A percentile compares a stretch with the other conserved stretches of the same genome.
These are phyloP conservation scores for Candida sanyiensis DNA, from an alignment of 805 yeast species.

Conservation along the genomic window DNA sequence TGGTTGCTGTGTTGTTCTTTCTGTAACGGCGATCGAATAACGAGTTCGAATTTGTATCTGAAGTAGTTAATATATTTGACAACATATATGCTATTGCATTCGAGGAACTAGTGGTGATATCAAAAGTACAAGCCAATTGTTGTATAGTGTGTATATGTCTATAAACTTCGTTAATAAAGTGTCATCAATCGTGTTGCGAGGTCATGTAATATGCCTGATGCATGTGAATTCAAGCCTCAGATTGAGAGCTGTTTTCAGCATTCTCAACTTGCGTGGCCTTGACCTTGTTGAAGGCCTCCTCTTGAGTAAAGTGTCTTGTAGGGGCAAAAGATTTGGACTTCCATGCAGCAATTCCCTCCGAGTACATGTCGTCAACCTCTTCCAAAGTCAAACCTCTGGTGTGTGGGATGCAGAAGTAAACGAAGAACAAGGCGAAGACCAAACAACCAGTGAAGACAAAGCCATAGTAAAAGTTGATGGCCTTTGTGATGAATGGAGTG, in stretches of 20 bases:
- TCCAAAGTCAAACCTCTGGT: slow-evolving; percentile 79
- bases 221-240: background rate
- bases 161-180: slow-evolving; percentile 1
- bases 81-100: too few species aligned
- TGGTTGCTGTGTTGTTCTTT: too few species aligned
- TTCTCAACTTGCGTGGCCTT: slow-evolving; percentile 15
- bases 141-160: background rate
- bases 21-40: too few species aligned
- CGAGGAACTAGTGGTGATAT: too few species aligned
- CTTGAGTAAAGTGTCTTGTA: slow-evolving; percentile 27
- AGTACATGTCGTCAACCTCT: slow-evolving; percentile 67
- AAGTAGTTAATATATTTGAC: too few species aligned
- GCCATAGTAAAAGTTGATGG: slow-evolving; percentile 69
- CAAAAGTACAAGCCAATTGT: too few species aligned
- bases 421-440: slow-evolving; percentile 55
- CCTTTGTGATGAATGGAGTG: slow-evolving; percentile 66
- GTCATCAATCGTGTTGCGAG: background rate
- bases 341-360: slow-evolving; percentile 40
- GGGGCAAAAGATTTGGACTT: slow-evolving; percentile 49
- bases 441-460: slow-evolving; percentile 58
- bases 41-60: too few species aligned
- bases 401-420: slow-evolving; percentile 68
- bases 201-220: too few species aligned
- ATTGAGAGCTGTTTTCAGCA: slow-evolving; percentile 2
- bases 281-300: slow-evolving; percentile 22